phyloP scores from a whole-genome alignment of 208 protist species.

The Leishmania tropica region DNA sequence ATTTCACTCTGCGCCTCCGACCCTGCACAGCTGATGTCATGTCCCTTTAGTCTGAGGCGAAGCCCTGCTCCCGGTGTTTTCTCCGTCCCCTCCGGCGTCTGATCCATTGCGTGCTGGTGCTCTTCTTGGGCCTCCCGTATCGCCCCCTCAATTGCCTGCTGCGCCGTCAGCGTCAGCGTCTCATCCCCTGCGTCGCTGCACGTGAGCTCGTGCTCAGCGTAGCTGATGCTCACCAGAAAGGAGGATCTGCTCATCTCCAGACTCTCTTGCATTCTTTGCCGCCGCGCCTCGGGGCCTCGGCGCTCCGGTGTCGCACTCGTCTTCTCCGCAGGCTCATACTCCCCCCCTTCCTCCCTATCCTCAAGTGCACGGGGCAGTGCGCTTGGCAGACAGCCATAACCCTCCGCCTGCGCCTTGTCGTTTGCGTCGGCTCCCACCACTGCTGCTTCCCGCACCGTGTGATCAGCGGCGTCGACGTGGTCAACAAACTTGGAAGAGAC shows the following conservation, averaged over 20 bases:
- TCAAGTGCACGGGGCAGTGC: background rate
- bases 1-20: background rate
- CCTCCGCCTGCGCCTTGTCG: background rate
- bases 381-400: background rate
- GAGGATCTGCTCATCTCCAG: background rate
- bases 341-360: background rate
- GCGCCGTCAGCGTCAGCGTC: slow-evolving; percentile 3
- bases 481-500: background rate
- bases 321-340: background rate
- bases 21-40: background rate
- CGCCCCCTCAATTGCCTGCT: background rate
- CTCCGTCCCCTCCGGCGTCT: background rate
- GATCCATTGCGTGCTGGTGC: background rate
- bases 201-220: background rate
- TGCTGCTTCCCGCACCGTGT: background rate
- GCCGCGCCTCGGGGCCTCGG: background rate
- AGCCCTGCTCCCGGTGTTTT: background rate
- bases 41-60: background rate
- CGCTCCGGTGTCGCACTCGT: background rate
- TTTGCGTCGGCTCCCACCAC: background rate
- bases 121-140: slow-evolving; percentile 6
- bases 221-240: slow-evolving; percentile 5
- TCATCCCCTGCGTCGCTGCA: slow-evolving; percentile 7
- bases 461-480: background rate
- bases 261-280: background rate